Base-by-base conservation (phyloP, 163 green algal genomes). In the Trebouxia gelatinosa region DNA sequence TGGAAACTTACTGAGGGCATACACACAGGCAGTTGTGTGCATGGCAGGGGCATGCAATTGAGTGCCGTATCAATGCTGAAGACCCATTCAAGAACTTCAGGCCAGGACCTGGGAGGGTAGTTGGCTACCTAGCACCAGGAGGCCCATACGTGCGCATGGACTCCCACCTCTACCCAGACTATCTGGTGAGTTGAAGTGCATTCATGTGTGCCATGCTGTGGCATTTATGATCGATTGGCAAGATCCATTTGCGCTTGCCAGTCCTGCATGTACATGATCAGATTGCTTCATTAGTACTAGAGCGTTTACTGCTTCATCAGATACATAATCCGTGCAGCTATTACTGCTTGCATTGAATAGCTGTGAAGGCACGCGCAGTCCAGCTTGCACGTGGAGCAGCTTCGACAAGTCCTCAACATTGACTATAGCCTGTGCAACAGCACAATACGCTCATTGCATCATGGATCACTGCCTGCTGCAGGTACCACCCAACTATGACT, bases 51-150 rank as follows among this genome's bases (percentile, higher is more conserved):
- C 95, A 98, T 85, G 74, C 93, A 59, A 98, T 98, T 67, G 95
- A 98, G 89, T 98, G 94, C 91, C 91, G 95, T 80, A 94, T 98
- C 84, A 98, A 98, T 84, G 95, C 95, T 4, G 95, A 98, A 88
- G 93, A 98, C 80, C 90, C 95, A 48, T 98, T 98, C 89, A 83
- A 96, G 81, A 96, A 97, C 89, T 98, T 98, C 94, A 85, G 94
- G 46, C 94, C 94, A 17, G 90, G 93, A 26, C 93, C 93, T 16
- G 87, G 86, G 21, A 81, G 90, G 5, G 85, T 95, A n/a, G 83
- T 83, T 19, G 87, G 79, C 0, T 96, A 95, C 83, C 87, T 95
- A 61, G 78, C 92, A 0, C 89, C 93, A 26, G 93, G 93, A 37
- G 93, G 94, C 50, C 94, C 93, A 38, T 87, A 97, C 78, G 93